Conservation (phyloP, 1,284 basidiomycete genomes). For the Sutorius eximius region DNA sequence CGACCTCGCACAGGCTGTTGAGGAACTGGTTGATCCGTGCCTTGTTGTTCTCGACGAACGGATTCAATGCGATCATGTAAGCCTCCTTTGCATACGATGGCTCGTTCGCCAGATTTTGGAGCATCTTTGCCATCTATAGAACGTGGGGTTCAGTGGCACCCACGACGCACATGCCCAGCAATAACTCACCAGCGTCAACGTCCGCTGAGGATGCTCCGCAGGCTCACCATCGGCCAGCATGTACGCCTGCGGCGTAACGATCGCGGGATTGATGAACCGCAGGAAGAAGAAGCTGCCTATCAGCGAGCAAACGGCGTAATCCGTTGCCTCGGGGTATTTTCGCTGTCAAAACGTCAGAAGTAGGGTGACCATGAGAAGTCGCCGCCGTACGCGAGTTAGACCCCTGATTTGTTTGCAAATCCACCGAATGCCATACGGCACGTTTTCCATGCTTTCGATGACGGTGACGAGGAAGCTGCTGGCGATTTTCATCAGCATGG, state of each 20-base stretch:
- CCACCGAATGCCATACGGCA: constrained; percentile 99
- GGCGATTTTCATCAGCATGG: constrained; percentile 99
- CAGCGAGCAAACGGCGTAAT: constrained; percentile 96
- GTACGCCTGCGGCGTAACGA: constrained; percentile 98
- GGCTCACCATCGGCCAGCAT: constrained; percentile 98
- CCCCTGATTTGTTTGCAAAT: constrained; percentile 99
- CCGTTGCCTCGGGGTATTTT: constrained; percentile 97
- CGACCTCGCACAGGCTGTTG: constrained; percentile 96
- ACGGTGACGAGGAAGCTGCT: constrained; percentile 98
- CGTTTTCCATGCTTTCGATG: constrained; percentile 95
- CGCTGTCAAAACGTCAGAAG: constrained; percentile 52
- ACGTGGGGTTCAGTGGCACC: constrained; percentile 2
- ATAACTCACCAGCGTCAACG: constrained; percentile 80
- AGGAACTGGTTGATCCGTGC: constrained; percentile 95
- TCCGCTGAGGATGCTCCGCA: constrained; percentile 94
- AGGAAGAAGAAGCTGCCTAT: constrained; percentile 99
- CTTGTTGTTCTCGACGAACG: constrained; percentile 99
- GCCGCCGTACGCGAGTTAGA: constrained; percentile 76
- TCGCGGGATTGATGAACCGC: constrained; percentile 99
- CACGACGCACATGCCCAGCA: neutral
- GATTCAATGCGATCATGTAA: constrained; percentile 98
- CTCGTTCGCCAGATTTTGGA: constrained; percentile 99
- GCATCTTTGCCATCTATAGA: constrained; percentile 94
- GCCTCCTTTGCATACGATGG: constrained; percentile 97
- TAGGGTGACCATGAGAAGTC: constrained; percentile 3